Conservation (phyloP, 352 stramenopile genomes). For the Globisporangium yorkense region DNA sequence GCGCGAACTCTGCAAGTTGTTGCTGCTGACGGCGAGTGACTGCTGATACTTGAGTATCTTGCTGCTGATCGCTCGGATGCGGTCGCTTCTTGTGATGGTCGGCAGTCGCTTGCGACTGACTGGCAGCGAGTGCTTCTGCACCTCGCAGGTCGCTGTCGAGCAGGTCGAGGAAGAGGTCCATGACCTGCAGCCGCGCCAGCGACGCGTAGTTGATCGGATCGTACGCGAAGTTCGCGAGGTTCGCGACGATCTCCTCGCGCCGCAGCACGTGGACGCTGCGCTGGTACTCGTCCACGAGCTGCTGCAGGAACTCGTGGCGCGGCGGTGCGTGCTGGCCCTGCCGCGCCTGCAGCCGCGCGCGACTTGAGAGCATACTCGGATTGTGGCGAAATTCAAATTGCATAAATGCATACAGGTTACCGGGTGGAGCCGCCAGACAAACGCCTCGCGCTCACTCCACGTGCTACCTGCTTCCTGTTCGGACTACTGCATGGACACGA, state of each 20-base stretch:
- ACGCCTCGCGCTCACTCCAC: too few species aligned
- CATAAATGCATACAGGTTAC: neutral
- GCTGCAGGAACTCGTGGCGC: slow-evolving; percentile 71
- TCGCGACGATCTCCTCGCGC: slow-evolving; percentile 70
- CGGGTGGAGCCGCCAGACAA: too few species aligned
- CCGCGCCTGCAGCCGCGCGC: slow-evolving; percentile 43
- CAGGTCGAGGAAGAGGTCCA: slow-evolving; percentile 79
- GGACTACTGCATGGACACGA: too few species aligned
- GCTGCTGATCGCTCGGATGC: neutral
- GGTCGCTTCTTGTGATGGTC: neutral
- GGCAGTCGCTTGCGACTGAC: neutral
- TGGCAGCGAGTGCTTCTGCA: neutral
- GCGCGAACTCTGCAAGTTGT: slow-evolving; percentile 55
- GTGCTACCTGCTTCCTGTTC: too few species aligned
- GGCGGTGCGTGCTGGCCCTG: slow-evolving; percentile 62
- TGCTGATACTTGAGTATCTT: neutral
- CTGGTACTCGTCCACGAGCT: slow-evolving; percentile 73
- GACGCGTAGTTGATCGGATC: slow-evolving; percentile 79
- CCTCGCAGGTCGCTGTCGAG: slow-evolving; percentile 37
- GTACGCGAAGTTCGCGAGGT: slow-evolving; percentile 83
- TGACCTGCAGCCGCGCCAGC: slow-evolving; percentile 45
- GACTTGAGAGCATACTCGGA: slow-evolving; percentile 53
- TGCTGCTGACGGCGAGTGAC: slow-evolving; percentile 16
- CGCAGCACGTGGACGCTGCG: slow-evolving; percentile 47
- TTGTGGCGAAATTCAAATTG: neutral